Evolutionary conservation across 441 rosid genomes (phyloP), one percentile per base, ranked within the genome.

Genomic region (Melastoma candidum): DNA sequence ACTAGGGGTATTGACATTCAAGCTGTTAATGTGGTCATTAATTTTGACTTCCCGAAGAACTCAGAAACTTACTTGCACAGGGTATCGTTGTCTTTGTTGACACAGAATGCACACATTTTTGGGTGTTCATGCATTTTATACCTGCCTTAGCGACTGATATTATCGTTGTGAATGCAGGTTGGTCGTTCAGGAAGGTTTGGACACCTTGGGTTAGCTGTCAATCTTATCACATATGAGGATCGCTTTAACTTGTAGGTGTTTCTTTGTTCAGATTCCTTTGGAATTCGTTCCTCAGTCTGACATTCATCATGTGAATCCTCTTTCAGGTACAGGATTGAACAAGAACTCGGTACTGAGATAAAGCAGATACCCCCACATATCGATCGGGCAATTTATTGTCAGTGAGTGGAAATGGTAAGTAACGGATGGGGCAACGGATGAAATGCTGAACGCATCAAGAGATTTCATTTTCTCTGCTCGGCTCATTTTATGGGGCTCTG

Each of bases 101-200:
- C 8, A 36, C 9, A 10, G 10, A 36, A 36, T 36, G 43, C 9
- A 36, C 43, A 36, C 43, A 36, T 36, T 36, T 36, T 1, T 36
- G 43, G 10, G 11, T 36, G 43, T 36, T 36, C 39, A 7, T 4
- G 26, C 25, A 9, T 11, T 25, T 8, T 2, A 12, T 7, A 1
- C 11, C 12, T 11, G 9, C 17, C 26, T 44, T 14, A 10, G 22
- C 13, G 27, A 9, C 36, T 54, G 36, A 62, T 54, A 3, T 49
- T 49, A 49, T 17, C 12, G 17, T 53, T 63, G 52, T 59, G 47
- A 59, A n/a, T 58, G 41, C 75, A 88, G 98, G 98, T 92, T 66
- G 98, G 98, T 64, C 87, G 97, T 60, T 92, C 97, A 11, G 98
- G 98, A 73, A 84, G 98, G 74, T 92, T 88, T 78, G 98, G 98